phyloP scores from a whole-genome alignment of 441 rosid genomes.

The Brassica balearica region DNA sequence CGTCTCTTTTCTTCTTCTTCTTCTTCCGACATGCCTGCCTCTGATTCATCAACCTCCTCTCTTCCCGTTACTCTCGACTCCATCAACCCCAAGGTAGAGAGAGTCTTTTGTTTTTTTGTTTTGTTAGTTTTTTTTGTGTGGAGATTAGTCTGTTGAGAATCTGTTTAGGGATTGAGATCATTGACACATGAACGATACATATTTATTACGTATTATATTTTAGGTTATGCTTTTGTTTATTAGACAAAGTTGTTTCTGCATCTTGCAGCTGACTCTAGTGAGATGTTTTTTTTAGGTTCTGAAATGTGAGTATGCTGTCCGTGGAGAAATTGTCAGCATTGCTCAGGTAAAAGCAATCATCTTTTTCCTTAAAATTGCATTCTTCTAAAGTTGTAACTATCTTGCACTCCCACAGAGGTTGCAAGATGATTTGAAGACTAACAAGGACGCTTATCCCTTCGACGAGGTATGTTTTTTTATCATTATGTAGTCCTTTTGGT shows the following conservation, averaged over 20 bases:
- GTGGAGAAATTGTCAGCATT: slow-evolving; percentile 92
- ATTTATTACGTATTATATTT: neutral
- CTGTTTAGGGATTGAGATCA: neutral
- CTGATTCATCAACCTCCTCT: slow-evolving; percentile 44
- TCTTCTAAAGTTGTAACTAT: neutral
- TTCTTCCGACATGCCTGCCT: slow-evolving; percentile 49
- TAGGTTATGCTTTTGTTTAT: neutral
- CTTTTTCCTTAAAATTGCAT: neutral
- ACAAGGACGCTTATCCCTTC: slow-evolving; percentile 74
- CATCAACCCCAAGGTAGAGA: slow-evolving; percentile 82
- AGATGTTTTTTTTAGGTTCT: slow-evolving; percentile 55
- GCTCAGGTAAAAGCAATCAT: slow-evolving; percentile 68
- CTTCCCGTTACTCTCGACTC: slow-evolving; percentile 59
- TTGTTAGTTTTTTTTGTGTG: neutral
- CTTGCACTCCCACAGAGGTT: slow-evolving; percentile 54
- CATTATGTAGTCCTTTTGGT: neutral
- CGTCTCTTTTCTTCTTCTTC: slow-evolving; percentile 46
- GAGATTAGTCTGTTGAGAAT: neutral
- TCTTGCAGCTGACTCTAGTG: neutral
- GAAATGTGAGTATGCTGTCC: slow-evolving; percentile 94
- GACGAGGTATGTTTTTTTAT: slow-evolving; percentile 78
- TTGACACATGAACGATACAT: neutral
- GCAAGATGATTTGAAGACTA: slow-evolving; percentile 74
- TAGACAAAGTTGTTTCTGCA: neutral
- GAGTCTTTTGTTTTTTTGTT: neutral